phyloP scores from a whole-genome alignment of 2,329 filamentous ascomycete species.

The Colletotrichum phormii region DNA sequence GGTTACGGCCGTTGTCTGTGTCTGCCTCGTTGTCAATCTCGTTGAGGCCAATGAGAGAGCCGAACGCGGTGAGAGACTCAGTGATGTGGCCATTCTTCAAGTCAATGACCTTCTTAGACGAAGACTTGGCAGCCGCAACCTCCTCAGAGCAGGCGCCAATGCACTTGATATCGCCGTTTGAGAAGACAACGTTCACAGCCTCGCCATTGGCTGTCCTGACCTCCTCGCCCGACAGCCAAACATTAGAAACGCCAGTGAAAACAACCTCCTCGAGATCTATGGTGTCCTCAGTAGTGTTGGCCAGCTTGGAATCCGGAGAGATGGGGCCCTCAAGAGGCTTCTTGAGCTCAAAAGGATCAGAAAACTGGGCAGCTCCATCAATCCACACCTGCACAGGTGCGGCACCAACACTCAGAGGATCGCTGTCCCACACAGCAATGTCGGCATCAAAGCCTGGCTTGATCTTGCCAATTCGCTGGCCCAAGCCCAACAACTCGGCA shows the following conservation, averaged over 20 bases:
- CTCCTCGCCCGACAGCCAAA: conserved; percentile 59
- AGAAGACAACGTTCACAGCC: conserved; percentile 62
- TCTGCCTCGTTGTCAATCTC: conserved; percentile 70
- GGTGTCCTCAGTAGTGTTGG: conserved; percentile 55
- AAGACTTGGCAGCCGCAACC: conserved; percentile 49
- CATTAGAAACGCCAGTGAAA: conserved; percentile 67
- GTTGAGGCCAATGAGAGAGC: conserved; percentile 69
- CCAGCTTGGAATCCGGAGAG: conserved; percentile 52
- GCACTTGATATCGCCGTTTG: conserved; percentile 66
- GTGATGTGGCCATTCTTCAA: conserved; percentile 72
- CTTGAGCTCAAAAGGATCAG: conserved; percentile 63
- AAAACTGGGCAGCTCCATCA: conserved; percentile 69
- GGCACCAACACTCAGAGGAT: conserved; percentile 70
- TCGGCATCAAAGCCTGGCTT: conserved; percentile 73
- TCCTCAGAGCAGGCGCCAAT: conserved; percentile 63
- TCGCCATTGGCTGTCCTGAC: conserved; percentile 37
- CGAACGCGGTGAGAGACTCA: conserved; percentile 70
- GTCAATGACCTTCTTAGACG: conserved; percentile 53
- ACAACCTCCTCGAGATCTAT: conserved; percentile 54
- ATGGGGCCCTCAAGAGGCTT: conserved; percentile 59
- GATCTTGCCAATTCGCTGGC: conserved; percentile 68
- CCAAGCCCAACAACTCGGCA: conserved; percentile 68
- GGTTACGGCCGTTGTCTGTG: conserved; percentile 63
- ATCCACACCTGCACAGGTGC: conserved; percentile 73
- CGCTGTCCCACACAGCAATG: conserved; percentile 71